Evolutionary conservation across 2,329 filamentous ascomycete genomes (phyloP).

Genomic region (Aspergillus tubingensis): DNA sequence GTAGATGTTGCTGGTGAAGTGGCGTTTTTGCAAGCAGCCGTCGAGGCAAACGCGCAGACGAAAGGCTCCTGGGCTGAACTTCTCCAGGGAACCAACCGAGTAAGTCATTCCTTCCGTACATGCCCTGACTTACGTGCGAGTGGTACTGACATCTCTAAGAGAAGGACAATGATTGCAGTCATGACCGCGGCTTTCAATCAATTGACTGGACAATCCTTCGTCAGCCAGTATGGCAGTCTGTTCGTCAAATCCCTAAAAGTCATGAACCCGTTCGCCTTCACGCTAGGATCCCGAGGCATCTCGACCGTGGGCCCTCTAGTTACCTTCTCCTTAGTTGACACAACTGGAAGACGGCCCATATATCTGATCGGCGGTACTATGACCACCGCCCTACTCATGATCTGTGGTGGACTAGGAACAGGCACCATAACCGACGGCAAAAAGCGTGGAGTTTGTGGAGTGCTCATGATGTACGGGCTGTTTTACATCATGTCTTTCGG

Average conservation of each 20-base stretch:
- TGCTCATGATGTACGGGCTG: slow-evolving; percentile 3
- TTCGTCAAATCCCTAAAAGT: background rate
- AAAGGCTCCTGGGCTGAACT: slow-evolving; percentile 1
- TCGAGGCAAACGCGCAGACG: background rate
- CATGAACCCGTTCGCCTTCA: slow-evolving; percentile 1
- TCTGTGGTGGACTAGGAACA: background rate
- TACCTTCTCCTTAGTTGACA: background rate
- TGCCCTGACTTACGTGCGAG: background rate
- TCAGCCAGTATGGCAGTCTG: slow-evolving; percentile 1
- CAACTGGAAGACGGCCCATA: background rate
- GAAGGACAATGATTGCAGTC: background rate
- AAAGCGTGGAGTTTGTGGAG: slow-evolving; percentile 4
- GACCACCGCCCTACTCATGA: background rate
- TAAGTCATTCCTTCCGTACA: background rate
- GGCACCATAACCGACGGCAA: slow-evolving; percentile 1
- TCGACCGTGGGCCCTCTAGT: background rate
- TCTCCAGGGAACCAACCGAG: background rate
- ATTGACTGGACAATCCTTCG: background rate
- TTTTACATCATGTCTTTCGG: slow-evolving; percentile 7
- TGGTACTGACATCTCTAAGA: background rate
- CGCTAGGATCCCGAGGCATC: background rate
- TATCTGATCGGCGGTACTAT: background rate
- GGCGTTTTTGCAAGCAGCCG: background rate
- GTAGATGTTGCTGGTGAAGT: background rate
- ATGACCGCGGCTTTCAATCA: background rate